A percentile compares a stretch with the other conserved stretches of the same genome.
Conservation (phyloP, 2,329 filamentous ascomycete species). For the Aspergillus aculeatinus region DNA sequence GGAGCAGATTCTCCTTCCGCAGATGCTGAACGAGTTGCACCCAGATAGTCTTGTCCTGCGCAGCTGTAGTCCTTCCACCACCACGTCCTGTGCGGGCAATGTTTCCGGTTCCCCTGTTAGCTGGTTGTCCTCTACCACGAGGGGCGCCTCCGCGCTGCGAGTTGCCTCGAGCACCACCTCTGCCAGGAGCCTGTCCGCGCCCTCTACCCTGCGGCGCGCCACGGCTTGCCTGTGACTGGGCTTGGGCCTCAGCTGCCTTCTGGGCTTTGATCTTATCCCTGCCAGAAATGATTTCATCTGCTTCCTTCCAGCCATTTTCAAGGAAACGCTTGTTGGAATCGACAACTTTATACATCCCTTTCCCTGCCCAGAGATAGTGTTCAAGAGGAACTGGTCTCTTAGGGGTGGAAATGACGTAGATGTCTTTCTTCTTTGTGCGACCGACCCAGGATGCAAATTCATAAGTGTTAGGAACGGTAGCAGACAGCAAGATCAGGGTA, state of each 20-base stretch:
- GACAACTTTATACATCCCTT: conserved; percentile 91
- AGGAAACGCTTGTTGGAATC: conserved; percentile 88
- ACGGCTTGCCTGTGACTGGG: conserved; percentile 53
- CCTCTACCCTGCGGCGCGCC: conserved; percentile 55
- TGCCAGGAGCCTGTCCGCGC: conserved; percentile 54
- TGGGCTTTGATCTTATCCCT: conserved; percentile 70
- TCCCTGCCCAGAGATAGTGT: conserved; percentile 94
- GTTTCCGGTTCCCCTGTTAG: conserved; percentile 68
- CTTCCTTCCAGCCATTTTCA: conserved; percentile 92
- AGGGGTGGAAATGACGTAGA: conserved; percentile 96
- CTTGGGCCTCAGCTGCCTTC: conserved; percentile 54
- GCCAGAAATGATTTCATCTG: conserved; percentile 76
- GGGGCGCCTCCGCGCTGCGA: conserved; percentile 45
- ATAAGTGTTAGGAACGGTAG: conserved; percentile 94
- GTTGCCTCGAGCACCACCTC: conserved; percentile 41
- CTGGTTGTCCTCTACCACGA: conserved; percentile 56
- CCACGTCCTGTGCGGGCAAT: conserved; percentile 85
- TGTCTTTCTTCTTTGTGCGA: conserved; percentile 96
- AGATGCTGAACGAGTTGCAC: conserved; percentile 91
- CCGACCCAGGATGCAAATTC: conserved; percentile 99
- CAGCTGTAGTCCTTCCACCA: conserved; percentile 81
- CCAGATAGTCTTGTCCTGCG: conserved; percentile 95
- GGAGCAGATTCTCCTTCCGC: conserved; percentile 80
- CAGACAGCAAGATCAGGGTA: conserved; percentile 89
- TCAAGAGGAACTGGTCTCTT: conserved; percentile 94